A percentile compares a stretch with the other conserved stretches of the same genome.
Evolutionary conservation across 1,139 yeast genomes (phyloP).

Genomic region (Wickerhamiella pararugosa): DNA sequence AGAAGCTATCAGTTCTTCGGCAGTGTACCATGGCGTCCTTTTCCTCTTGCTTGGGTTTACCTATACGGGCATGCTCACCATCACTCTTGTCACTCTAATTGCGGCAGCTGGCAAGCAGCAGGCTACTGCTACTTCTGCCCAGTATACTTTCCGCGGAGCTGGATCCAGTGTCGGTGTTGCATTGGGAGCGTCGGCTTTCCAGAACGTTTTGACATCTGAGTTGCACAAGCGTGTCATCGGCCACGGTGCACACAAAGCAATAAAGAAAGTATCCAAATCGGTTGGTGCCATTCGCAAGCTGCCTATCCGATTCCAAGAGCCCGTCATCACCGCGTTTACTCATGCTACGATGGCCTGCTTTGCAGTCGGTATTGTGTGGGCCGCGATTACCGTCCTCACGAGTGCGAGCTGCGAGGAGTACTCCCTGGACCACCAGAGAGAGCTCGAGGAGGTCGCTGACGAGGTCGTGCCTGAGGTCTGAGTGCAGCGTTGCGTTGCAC

Average conservation of each 20-base stretch:
- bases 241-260: slow-evolving; percentile 24
- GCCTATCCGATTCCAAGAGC: slow-evolving; percentile 31
- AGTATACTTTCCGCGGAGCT: slow-evolving; percentile 58
- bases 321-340: no score
- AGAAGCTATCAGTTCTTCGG: slow-evolving; percentile 10
- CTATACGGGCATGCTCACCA: slow-evolving; percentile 45
- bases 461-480: no score
- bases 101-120: slow-evolving; percentile 51
- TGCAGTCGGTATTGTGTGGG: no score
- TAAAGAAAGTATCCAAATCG: slow-evolving; percentile 38
- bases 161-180: slow-evolving; percentile 65
- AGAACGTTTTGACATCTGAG: slow-evolving; percentile 25
- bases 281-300: slow-evolving; percentile 41
- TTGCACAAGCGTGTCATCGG: slow-evolving; percentile 24
- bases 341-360: no score
- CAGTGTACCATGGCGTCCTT: slow-evolving; percentile 20
- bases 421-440: no score
- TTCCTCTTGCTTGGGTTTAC: slow-evolving; percentile 41
- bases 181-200: slow-evolving; percentile 50
- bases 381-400: no score
- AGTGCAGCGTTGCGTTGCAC: no score
- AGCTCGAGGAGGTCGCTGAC: no score
- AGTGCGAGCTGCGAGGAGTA: no score
- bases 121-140: slow-evolving; percentile 62
- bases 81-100: slow-evolving; percentile 51